phyloP scores from a whole-genome alignment of 2,329 filamentous ascomycete genomes.

The Exophiala bonariae region DNA sequence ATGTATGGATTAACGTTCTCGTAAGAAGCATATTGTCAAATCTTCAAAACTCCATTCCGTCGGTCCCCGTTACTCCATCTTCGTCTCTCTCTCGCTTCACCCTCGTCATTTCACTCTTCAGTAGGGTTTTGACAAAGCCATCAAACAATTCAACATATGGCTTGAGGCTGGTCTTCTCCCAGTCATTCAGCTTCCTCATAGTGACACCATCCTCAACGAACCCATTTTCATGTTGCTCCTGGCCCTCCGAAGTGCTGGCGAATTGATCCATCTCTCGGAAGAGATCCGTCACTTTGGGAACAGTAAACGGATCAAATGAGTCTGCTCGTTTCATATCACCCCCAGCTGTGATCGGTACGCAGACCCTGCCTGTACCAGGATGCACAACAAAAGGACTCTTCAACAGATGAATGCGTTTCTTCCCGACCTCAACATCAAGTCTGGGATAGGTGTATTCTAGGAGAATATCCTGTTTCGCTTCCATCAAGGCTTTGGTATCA shows the following conservation, averaged over 20 bases:
- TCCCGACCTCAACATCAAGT: conserved; percentile 94
- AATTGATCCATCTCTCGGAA: conserved; percentile 85
- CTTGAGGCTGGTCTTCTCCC: conserved; percentile 95
- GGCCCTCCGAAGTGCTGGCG: conserved; percentile 48
- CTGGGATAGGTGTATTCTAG: conserved; percentile 97
- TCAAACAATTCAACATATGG: conserved; percentile 90
- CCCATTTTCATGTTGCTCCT: conserved; percentile 38
- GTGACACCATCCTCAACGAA: conserved; percentile 34
- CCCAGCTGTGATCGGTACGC: conserved; percentile 82
- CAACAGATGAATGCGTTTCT: conserved; percentile 96
- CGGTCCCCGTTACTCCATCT: conserved; percentile 41
- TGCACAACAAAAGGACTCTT: conserved; percentile 97
- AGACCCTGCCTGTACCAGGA: conserved; percentile 88
- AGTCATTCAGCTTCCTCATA: conserved; percentile 66
- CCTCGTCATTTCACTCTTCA: conserved; percentile 67
- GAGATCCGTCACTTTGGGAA: conserved; percentile 85
- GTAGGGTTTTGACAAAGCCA: conserved; percentile 72
- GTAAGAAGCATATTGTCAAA: background rate
- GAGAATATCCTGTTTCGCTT: conserved; percentile 93
- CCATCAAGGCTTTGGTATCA: conserved; percentile 71
- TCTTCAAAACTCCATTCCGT: conserved; percentile 67
- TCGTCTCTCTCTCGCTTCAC: conserved; percentile 54
- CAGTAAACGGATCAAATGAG: conserved; percentile 79
- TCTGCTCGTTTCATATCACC: conserved; percentile 56
- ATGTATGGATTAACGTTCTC: too few relatives aligned